A percentile compares a stretch with the other conserved stretches of the same genome.
Conservation (phyloP, 192 early-diverging fungal species). For the Lobulomyces angularis region DNA sequence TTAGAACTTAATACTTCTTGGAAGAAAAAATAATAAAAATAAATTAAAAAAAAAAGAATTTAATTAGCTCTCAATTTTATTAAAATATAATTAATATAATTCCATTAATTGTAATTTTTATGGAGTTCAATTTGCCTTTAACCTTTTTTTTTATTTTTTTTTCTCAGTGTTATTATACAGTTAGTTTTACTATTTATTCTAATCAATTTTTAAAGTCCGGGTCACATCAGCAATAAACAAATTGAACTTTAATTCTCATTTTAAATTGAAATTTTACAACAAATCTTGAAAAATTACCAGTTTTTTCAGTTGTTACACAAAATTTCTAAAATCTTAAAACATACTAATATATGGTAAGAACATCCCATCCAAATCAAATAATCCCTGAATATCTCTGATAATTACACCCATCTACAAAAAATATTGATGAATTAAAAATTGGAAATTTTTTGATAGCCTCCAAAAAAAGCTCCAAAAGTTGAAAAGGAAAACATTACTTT, state of each 20-base stretch:
- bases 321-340: neutral
- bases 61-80: conserved; percentile 11
- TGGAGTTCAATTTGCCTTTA: too few species aligned
- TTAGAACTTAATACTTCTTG: conserved; percentile 26
- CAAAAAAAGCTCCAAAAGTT: conserved; percentile 51
- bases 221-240: too few species aligned
- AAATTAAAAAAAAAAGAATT: conserved; percentile 36
- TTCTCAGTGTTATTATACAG: too few species aligned
- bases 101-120: conserved; percentile 1
- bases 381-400: neutral
- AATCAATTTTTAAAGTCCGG: too few species aligned
- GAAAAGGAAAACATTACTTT: conserved; percentile 84
- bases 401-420: conserved; percentile 36
- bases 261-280: too few species aligned
- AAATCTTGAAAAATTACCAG: neutral
- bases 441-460: too few species aligned
- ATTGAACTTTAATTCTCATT: too few species aligned
- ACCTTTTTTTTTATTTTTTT: too few species aligned
- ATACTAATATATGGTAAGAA: neutral
- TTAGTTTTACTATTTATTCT: too few species aligned
- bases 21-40: conserved; percentile 39
- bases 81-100: conserved; percentile 3
- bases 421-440: too few species aligned
- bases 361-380: neutral
- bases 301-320: neutral